A percentile compares a stretch with the other conserved stretches of the same genome.
phyloP scores from a whole-genome alignment of 2,329 filamentous ascomycete genomes.

The Botrytis elliptica region DNA sequence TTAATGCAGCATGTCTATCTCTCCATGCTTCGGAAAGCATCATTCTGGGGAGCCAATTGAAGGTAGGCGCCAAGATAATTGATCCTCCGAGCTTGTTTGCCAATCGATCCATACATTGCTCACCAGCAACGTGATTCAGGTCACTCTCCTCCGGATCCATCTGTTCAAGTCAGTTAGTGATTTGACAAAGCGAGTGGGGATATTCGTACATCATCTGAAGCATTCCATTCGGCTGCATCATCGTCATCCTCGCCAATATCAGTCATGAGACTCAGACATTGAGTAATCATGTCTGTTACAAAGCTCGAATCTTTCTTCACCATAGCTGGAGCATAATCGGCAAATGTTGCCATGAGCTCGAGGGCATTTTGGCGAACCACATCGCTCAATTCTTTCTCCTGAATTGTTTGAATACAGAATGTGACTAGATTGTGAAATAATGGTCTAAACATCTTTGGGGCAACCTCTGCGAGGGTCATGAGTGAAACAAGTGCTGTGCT shows the following conservation, averaged over 20 bases:
- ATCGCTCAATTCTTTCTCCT: conserved; percentile 92
- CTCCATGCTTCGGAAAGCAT: conserved; percentile 94
- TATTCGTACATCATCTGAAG: conserved; percentile 72
- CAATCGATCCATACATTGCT: conserved; percentile 96
- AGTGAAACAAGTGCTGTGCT: conserved; percentile 86
- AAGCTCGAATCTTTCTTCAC: conserved; percentile 93
- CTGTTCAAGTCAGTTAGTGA: conserved; percentile 45
- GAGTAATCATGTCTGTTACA: conserved; percentile 95
- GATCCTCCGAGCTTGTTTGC: conserved; percentile 97
- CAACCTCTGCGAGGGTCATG: conserved; percentile 91
- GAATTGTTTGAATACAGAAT: conserved; percentile 89
- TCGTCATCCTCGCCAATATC: conserved; percentile 94
- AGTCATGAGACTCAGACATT: conserved; percentile 97
- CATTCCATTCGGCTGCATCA: conserved; percentile 90
- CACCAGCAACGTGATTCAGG: conserved; percentile 93
- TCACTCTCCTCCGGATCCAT: conserved; percentile 95
- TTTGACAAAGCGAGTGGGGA: neutral
- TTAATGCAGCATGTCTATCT: conserved; percentile 92
- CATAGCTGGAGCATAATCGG: conserved; percentile 90
- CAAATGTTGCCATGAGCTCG: conserved; percentile 97
- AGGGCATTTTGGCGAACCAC: conserved; percentile 90
- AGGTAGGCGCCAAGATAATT: conserved; percentile 88
- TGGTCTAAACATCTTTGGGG: conserved; percentile 94
- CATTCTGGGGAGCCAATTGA: conserved; percentile 96
- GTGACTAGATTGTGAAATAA: conserved; percentile 91